Evolutionary conservation across 345 rosid species (phyloP), one percentile per base, ranked within the genome.

Genomic region (Camelina laxa): DNA sequence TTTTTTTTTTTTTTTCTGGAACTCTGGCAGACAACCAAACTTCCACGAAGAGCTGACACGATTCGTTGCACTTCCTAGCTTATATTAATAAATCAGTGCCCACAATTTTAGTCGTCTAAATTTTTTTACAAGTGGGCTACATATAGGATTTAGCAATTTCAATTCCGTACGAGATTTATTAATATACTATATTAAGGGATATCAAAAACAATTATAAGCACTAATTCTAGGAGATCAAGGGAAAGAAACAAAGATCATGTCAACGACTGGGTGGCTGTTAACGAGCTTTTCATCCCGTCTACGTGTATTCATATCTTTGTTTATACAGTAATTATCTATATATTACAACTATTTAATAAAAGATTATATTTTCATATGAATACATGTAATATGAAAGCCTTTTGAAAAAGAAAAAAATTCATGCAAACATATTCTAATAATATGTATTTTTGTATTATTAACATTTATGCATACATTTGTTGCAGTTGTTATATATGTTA

Each of bases 21-120:
- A 36, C n/a, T 74, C 19, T 66, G 78, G 78, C 78, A 67, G 54
- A 75, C 73, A 49, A 67, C 67, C 73, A 75, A 75, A 75, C 73
- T 58, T 75, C 79, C 73, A 75, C 73, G 39, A 67, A 67, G 14
- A 35, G 14, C 35, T 59, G 60, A 67, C 36, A 48, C 73, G 45
- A 75, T 75, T 75, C 67, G 73, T 30, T 67, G 47, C 53, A 66
- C 4, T 14, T 74, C n/a, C 45, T 73, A 45, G 65, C 7, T 55
- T 64, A 33, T 42, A 31, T 55, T 60, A 60, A 49, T 59, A 71
- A 21, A 59, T 15, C 27, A 36, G 41, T 21, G 38, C 14, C 33
- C 9, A 48, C 4, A 59, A 7, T 36, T 60, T 24, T 36, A 44
- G 17, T 24, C 17, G 12, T 55, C 15, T 41, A 22, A 22, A 51